Base-by-base conservation (phyloP, 805 yeast genomes). In the Wickerhamiella hasegawae region DNA sequence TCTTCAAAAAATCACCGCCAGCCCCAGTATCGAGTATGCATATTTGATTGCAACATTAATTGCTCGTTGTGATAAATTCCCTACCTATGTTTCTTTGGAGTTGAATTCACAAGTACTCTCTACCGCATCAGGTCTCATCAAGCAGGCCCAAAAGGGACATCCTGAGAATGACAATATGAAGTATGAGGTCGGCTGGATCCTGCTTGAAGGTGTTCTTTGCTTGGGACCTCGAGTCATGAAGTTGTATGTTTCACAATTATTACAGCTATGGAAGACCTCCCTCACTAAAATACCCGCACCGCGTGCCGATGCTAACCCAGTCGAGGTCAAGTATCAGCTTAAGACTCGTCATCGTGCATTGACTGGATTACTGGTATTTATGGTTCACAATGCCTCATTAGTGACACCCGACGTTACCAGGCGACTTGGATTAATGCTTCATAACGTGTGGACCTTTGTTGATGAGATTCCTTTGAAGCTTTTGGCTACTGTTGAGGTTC, bases 221-320 rank as follows among this genome's bases (percentile, higher is more conserved):
- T 68, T 70, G 0, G 78, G 76, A 25, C 64, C 65, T 12, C 56
- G 61, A 18, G 68, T 70, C 37, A 58, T 79, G 25, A 58, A 63
- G 34, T 59, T 71, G 37, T 76, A 75, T 42, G 56, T 66, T 11
- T 64, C 73, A 3, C 82, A 75, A 43, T 59, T 79, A 33, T 53
- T 78, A 31, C 52, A 62, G 8, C 59, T 77, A 38, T 79, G 85
- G 85, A 73, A 73, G 41, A 64, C 68, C 29, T 58, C 75, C 5
- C 46, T 73, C 26, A 65, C 71, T 16, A 26, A 26, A 9, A 8
- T 22, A 8, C 24, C 24, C 24, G 10, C 24, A 1, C 46, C 47
- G 33, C 55, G 50, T 4, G 34, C 45, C 12, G 63, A 49, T 20
- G 56, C 53, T 18, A 40, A 44, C 6, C 52, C 55, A 22, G 51